A percentile compares a stretch with the other conserved stretches of the same genome.
These are phyloP conservation scores for sunflower (Helianthus annuus) DNA, from an alignment of 129 eudicot genomes.

Conservation along the genomic window DNA sequence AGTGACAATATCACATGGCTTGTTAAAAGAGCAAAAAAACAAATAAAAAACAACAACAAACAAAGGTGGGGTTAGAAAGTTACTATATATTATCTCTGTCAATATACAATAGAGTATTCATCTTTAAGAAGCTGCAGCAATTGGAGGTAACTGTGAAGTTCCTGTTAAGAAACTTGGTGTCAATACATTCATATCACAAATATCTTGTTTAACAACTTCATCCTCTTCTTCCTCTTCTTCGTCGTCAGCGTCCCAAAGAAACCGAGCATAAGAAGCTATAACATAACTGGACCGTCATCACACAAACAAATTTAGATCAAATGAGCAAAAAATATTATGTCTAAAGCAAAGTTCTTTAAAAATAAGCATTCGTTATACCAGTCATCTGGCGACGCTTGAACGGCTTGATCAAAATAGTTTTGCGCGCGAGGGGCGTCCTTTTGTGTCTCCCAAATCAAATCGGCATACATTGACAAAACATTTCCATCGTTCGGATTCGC, in stretches of 20 bases:
- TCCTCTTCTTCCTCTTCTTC: constrained; percentile 22
- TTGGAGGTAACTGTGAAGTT: constrained; percentile 39
- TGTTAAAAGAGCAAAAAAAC: constrained; percentile 22
- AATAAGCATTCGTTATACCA: background rate
- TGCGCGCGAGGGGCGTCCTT: constrained; percentile 54
- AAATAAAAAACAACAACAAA: constrained; percentile 16
- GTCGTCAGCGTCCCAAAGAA: constrained; percentile 61
- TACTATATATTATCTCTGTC: constrained; percentile 35
- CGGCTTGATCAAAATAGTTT: constrained; percentile 59
- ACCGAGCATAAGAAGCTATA: constrained; percentile 60
- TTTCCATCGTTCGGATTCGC: constrained; percentile 55
- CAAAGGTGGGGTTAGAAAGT: constrained; percentile 42
- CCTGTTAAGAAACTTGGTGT: constrained; percentile 38
- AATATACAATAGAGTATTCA: constrained; percentile 36
- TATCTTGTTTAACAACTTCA: constrained; percentile 20
- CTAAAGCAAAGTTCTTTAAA: background rate
- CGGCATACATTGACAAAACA: constrained; percentile 36
- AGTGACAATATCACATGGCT: constrained; percentile 21
- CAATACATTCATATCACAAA: constrained; percentile 15
- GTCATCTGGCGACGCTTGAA: constrained; percentile 64
- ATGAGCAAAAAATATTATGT: background rate
- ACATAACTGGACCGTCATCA: constrained; percentile 45
- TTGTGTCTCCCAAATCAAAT: constrained; percentile 59
- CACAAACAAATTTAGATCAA: background rate
- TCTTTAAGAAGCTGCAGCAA: constrained; percentile 56